Conservation (phyloP, 176 grass and related monocot species). For the Paspalum notatum region DNA sequence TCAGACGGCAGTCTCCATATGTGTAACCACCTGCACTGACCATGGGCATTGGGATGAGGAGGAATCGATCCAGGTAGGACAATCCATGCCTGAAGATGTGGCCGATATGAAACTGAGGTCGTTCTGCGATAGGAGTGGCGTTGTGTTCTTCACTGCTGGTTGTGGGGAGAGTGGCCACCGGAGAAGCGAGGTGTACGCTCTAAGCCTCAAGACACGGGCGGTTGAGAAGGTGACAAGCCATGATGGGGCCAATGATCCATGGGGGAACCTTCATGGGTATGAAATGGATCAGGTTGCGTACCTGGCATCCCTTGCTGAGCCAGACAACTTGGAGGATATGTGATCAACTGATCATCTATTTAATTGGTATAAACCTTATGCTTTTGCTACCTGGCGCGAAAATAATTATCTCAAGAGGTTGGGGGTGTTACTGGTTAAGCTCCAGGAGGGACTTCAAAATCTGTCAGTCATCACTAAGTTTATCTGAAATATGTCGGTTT, state of each 20-base stretch:
- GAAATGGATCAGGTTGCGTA: background rate
- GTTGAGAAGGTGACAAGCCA: background rate
- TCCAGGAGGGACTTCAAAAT: background rate
- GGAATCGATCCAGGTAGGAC: background rate
- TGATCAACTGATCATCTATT: slow-evolving; percentile 1
- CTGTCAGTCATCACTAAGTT: background rate
- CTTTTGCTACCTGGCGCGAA: background rate
- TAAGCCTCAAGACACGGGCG: background rate
- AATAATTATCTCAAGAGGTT: background rate
- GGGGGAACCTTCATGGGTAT: background rate
- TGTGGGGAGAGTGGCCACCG: background rate
- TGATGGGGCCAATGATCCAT: background rate
- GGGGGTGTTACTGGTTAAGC: background rate
- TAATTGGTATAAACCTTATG: background rate
- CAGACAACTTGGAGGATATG: background rate
- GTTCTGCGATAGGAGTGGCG: slow-evolving; percentile 14
- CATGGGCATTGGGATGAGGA: background rate
- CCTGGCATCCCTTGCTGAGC: slow-evolving; percentile 17
- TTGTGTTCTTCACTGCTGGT: background rate
- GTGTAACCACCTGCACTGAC: background rate
- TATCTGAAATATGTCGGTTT: background rate
- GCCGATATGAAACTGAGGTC: background rate
- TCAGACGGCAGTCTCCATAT: background rate
- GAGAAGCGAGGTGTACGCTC: background rate
- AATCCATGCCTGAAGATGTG: background rate